Evolutionary conservation across 148 eudicot species (phyloP).

Genomic region (Diospyros kaki): DNA sequence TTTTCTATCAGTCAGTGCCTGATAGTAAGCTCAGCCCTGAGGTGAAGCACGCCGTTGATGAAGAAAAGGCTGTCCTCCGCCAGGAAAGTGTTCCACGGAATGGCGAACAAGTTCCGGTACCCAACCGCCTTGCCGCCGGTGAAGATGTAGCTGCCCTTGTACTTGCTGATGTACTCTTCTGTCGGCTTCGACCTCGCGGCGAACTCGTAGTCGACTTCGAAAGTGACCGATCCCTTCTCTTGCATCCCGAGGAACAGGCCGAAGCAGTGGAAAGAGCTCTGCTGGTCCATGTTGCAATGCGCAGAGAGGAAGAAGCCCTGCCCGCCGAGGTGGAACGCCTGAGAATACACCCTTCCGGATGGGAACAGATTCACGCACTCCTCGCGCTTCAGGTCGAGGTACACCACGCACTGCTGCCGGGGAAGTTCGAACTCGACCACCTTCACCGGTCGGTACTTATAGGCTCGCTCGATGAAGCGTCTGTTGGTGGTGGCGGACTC

Average conservation of each 20-base stretch:
- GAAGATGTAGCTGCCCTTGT: slow-evolving; percentile 83
- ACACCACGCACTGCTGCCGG: slow-evolving; percentile 79
- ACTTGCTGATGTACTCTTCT: slow-evolving; percentile 74
- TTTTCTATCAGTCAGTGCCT: slow-evolving; percentile 30
- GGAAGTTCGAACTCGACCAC: slow-evolving; percentile 85
- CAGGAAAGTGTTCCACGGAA: slow-evolving; percentile 81
- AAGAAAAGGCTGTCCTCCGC: slow-evolving; percentile 89
- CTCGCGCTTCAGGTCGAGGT: slow-evolving; percentile 74
- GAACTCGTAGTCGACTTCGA: slow-evolving; percentile 85
- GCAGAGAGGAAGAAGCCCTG: slow-evolving; percentile 93
- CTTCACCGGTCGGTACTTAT: slow-evolving; percentile 86
- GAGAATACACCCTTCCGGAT: slow-evolving; percentile 78
- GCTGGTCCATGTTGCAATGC: slow-evolving; percentile 94
- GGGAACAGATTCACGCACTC: slow-evolving; percentile 78
- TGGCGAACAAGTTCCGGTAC: slow-evolving; percentile 73
- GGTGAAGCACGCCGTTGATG: slow-evolving; percentile 70
- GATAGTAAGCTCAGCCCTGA: slow-evolving; percentile 88
- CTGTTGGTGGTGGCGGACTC: slow-evolving; percentile 49
- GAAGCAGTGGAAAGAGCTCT: slow-evolving; percentile 78
- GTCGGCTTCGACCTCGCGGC: slow-evolving; percentile 78
- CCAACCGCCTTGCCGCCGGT: slow-evolving; percentile 95
- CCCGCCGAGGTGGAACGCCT: slow-evolving; percentile 92
- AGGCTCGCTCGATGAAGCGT: slow-evolving; percentile 65
- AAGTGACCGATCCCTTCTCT: slow-evolving; percentile 81
- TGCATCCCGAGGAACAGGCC: slow-evolving; percentile 92